A percentile compares a stretch with the other conserved stretches of the same genome.
These are phyloP conservation scores for Thoreauomyces humboldtii DNA, from an alignment of 192 early-diverging fungal genomes.

Conservation along the genomic window DNA sequence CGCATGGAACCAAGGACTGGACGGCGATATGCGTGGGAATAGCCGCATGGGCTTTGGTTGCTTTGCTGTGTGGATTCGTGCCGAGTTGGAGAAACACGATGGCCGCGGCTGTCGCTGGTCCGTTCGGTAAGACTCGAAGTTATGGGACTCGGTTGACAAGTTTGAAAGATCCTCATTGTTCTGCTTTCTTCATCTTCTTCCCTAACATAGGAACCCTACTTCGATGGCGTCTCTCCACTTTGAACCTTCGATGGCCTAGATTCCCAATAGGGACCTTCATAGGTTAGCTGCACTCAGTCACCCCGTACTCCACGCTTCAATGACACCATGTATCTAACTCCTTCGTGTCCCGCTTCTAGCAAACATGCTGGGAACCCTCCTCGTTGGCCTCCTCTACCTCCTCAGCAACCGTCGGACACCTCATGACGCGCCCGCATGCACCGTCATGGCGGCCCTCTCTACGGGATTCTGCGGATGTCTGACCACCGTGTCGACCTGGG, in stretches of 20 bases:
- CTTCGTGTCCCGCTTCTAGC: constrained; percentile 25
- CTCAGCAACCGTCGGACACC: neutral
- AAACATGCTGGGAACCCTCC: constrained; percentile 33
- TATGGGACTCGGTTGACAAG: neutral
- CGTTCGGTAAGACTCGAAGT: constrained; percentile 6
- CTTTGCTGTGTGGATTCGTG: neutral
- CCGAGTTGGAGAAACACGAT: neutral
- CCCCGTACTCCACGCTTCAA: neutral
- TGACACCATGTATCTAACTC: neutral
- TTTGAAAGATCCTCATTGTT: too few relatives aligned
- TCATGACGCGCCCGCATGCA: constrained; percentile 4
- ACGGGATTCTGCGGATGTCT: constrained; percentile 68
- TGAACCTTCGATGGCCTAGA: constrained; percentile 15
- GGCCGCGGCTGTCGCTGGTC: constrained; percentile 15
- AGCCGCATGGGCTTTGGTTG: neutral
- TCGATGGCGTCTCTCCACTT: constrained; percentile 19
- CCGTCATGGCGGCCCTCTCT: constrained; percentile 31
- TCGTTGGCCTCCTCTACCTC: constrained; percentile 25
- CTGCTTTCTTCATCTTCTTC: constrained; percentile 2
- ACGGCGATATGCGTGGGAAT: neutral
- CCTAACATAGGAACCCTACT: constrained; percentile 30
- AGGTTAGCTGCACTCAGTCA: neutral
- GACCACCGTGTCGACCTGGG: constrained; percentile 67
- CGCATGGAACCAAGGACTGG: neutral
- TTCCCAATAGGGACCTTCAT: constrained; percentile 40